Percentiles rank a stretch among this genome's conserved stretches.
Evolutionary conservation across 495 filamentous ascomycete genomes (phyloP).

Genomic region (Hypoxylon lenormandii): DNA sequence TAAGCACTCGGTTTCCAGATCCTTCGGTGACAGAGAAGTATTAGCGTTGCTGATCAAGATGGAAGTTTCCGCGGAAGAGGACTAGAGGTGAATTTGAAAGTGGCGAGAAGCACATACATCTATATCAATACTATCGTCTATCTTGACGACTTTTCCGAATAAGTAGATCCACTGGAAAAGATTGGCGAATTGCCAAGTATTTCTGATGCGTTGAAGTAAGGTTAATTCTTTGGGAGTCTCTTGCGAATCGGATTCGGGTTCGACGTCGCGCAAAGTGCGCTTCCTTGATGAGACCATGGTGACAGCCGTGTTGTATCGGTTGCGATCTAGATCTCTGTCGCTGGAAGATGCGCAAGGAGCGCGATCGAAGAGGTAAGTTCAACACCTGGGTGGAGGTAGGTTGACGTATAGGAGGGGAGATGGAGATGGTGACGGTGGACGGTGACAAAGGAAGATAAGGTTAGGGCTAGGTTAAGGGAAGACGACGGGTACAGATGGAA

Average conservation of each 20-base stretch:
- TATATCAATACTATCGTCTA: constrained; percentile 85
- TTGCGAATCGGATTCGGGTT: constrained; percentile 55
- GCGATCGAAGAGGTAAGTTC: neutral
- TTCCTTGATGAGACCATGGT: constrained; percentile 72
- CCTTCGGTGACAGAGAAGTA: constrained; percentile 63
- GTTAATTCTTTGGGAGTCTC: constrained; percentile 63
- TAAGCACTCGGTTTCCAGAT: constrained; percentile 87
- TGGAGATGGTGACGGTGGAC: neutral
- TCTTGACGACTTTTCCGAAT: constrained; percentile 88
- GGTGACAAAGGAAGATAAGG: constrained; percentile 14
- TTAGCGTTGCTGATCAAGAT: constrained; percentile 34
- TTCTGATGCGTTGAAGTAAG: constrained; percentile 77
- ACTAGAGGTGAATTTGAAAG: constrained; percentile 9
- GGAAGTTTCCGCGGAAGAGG: neutral
- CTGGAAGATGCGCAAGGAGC: constrained; percentile 12
- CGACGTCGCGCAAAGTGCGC: constrained; percentile 77
- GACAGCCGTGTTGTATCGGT: constrained; percentile 12
- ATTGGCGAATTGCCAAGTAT: constrained; percentile 95
- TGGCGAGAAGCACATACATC: constrained; percentile 70
- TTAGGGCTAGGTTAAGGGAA: constrained; percentile 41
- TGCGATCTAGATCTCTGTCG: constrained; percentile 5
- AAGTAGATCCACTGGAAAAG: constrained; percentile 91
- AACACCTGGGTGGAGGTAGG: constrained; percentile 7
- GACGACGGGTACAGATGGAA: constrained; percentile 18
- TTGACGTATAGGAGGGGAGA: constrained; percentile 6